These are phyloP conservation scores for Solanum virginianum DNA, from an alignment of 257 asterid genomes.

Conservation along the genomic window DNA sequence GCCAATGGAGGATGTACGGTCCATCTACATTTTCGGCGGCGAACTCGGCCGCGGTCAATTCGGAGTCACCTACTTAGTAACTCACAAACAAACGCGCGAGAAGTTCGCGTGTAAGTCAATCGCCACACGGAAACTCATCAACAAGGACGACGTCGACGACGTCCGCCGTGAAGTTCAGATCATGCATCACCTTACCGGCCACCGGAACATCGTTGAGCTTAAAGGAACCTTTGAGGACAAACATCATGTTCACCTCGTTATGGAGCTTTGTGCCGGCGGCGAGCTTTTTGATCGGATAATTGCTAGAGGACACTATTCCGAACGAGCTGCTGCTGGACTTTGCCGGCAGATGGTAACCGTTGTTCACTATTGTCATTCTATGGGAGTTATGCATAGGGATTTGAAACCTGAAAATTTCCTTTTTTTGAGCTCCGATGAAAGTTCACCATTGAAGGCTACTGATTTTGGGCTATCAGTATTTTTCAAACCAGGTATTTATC, in stretches of 20 bases:
- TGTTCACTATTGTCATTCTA: slow-evolving; percentile 67
- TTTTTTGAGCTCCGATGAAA: slow-evolving; percentile 43
- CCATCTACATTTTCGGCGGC: slow-evolving; percentile 57
- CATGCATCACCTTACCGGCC: slow-evolving; percentile 86
- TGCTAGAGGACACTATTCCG: slow-evolving; percentile 76
- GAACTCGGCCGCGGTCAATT: slow-evolving; percentile 90
- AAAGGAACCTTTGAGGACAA: slow-evolving; percentile 75
- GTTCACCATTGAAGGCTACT: slow-evolving; percentile 70
- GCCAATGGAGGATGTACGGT: slow-evolving; percentile 56
- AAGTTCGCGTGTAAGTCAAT: slow-evolving; percentile 77
- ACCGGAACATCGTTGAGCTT: slow-evolving; percentile 73
- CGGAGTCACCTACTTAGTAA: slow-evolving; percentile 75
- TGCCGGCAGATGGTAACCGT: slow-evolving; percentile 85
- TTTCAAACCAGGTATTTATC: slow-evolving; percentile 47
- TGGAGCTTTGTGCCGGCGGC: slow-evolving; percentile 90
- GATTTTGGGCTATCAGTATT: slow-evolving; percentile 80
- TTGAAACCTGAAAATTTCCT: slow-evolving; percentile 82
- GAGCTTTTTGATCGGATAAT: slow-evolving; percentile 82
- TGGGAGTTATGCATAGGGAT: slow-evolving; percentile 92
- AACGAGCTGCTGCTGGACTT: slow-evolving; percentile 90
- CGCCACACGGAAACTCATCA: slow-evolving; percentile 61
- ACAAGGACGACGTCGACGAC: slow-evolving; percentile 62
- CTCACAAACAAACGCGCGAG: slow-evolving; percentile 44
- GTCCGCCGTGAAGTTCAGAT: slow-evolving; percentile 91
- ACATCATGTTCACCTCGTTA: slow-evolving; percentile 53